A percentile compares a stretch with the other conserved stretches of the same genome.
phyloP scores from a whole-genome alignment of 2,329 filamentous ascomycete species.

The Pezicula rhizophila region DNA sequence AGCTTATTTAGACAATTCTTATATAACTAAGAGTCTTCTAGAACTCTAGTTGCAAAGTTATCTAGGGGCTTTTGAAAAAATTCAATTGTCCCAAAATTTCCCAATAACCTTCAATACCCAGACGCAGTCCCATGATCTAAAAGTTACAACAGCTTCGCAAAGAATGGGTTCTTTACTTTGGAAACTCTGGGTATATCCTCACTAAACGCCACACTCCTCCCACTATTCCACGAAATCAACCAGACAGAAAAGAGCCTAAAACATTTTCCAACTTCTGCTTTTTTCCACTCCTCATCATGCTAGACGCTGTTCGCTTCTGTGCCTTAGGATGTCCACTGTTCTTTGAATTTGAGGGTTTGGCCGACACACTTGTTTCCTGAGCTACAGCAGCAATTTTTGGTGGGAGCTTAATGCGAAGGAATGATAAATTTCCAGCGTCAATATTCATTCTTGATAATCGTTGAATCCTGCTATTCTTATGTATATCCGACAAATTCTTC shows the following conservation, averaged over 20 bases:
- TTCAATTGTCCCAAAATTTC: too few species aligned
- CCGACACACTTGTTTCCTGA: too few species aligned
- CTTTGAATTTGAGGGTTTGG: background rate
- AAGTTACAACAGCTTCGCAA: too few species aligned
- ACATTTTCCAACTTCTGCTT: slow-evolving; percentile 17
- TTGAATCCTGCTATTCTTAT: too few species aligned
- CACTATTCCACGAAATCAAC: background rate
- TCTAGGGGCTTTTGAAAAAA: too few species aligned
- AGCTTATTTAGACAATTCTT: too few species aligned
- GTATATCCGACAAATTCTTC: background rate
- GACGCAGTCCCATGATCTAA: too few species aligned
- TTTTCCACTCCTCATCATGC: slow-evolving; percentile 11
- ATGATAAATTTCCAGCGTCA: background rate
- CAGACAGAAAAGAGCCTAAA: slow-evolving; percentile 15
- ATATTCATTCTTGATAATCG: background rate
- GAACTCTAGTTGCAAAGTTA: too few species aligned
- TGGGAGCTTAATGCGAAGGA: slow-evolving; percentile 9
- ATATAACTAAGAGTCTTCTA: too few species aligned
- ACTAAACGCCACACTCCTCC: background rate
- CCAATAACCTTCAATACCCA: too few species aligned
- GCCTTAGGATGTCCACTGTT: background rate
- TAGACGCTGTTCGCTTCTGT: background rate
- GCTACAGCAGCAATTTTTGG: background rate
- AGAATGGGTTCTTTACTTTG: too few species aligned
- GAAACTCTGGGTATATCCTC: too few species aligned